These are phyloP conservation scores for Hirsutella minnesotensis DNA, from an alignment of 2,329 filamentous ascomycete species.

Conservation along the genomic window DNA sequence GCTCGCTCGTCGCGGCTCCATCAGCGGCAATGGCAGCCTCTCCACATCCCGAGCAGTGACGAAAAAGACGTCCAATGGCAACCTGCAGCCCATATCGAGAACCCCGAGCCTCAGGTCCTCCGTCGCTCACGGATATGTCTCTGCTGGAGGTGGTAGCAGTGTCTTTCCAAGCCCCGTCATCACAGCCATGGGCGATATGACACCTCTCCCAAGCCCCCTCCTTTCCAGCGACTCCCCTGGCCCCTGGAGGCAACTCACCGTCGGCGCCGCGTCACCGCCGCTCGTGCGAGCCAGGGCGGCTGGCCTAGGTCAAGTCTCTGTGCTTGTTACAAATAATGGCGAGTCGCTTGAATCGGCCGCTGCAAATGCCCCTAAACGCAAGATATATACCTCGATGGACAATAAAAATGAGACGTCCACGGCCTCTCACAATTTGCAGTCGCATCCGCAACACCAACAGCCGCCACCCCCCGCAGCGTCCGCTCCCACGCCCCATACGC, in stretches of 20 bases:
- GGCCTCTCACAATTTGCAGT: conserved; percentile 6
- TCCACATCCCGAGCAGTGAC: conserved; percentile 18
- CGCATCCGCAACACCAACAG: conserved; percentile 8
- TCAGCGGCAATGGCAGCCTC: conserved; percentile 21
- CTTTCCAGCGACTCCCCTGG: conserved; percentile 53
- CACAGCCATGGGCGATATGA: conserved; percentile 65
- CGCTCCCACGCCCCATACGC: conserved; percentile 31
- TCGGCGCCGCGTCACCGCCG: conserved; percentile 31
- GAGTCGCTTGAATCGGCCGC: conserved; percentile 40
- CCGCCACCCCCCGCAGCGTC: too few species aligned
- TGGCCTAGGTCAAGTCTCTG: conserved; percentile 21
- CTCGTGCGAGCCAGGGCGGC: conserved; percentile 12
- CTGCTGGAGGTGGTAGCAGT: conserved; percentile 49
- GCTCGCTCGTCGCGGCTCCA: conserved; percentile 18
- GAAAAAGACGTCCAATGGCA: conserved; percentile 17
- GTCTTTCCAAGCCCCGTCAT: conserved; percentile 62
- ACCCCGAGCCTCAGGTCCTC: conserved; percentile 51
- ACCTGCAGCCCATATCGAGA: conserved; percentile 39
- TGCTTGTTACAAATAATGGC: conserved; percentile 36
- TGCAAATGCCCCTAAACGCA: conserved; percentile 43
- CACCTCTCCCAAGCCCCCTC: conserved; percentile 66
- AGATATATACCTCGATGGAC: conserved; percentile 32
- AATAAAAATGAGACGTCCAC: conserved; percentile 19
- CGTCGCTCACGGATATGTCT: conserved; percentile 35
- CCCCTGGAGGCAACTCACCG: conserved; percentile 47